phyloP scores from a whole-genome alignment of 169 alveolate species.

The Babesia caballi region DNA sequence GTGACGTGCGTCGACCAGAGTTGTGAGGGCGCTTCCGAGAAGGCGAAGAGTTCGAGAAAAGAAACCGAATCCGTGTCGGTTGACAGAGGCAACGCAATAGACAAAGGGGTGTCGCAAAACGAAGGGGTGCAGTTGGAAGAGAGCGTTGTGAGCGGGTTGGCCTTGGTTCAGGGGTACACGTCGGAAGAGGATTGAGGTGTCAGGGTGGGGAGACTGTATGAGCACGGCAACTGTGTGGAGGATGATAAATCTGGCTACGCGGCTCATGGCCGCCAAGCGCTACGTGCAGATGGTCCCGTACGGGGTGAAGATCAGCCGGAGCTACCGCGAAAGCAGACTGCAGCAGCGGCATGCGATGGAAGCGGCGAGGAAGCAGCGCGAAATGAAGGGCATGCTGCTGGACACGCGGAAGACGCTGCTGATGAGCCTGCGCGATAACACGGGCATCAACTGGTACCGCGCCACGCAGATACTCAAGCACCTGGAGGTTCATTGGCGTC shows the following conservation, averaged over 20 bases:
- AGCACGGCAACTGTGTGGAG: background rate
- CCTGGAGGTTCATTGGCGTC: slow-evolving; percentile 71
- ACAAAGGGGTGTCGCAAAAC: no score
- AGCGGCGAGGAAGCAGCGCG: slow-evolving; percentile 66
- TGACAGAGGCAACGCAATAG: no score
- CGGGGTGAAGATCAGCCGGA: slow-evolving; percentile 66
- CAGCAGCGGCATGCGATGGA: slow-evolving; percentile 75
- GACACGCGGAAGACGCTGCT: slow-evolving; percentile 70
- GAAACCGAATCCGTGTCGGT: no score
- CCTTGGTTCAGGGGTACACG: slow-evolving; percentile 39
- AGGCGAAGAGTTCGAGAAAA: no score
- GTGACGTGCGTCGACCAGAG: background rate
- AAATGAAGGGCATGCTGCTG: slow-evolving; percentile 68
- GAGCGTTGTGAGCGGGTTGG: background rate
- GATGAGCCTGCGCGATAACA: slow-evolving; percentile 73
- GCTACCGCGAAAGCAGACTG: slow-evolving; percentile 68
- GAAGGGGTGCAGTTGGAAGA: no score
- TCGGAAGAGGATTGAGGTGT: slow-evolving; percentile 9
- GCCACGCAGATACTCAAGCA: slow-evolving; percentile 74
- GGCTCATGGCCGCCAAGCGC: slow-evolving; percentile 12
- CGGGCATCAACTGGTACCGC: slow-evolving; percentile 73
- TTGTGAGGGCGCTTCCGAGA: no score
- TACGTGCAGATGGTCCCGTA: slow-evolving; percentile 46
- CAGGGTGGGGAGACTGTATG: background rate
- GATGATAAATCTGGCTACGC: background rate